Base-by-base conservation (phyloP, 202 grass and related monocot genomes). In the Tripidium arundinaceum region DNA sequence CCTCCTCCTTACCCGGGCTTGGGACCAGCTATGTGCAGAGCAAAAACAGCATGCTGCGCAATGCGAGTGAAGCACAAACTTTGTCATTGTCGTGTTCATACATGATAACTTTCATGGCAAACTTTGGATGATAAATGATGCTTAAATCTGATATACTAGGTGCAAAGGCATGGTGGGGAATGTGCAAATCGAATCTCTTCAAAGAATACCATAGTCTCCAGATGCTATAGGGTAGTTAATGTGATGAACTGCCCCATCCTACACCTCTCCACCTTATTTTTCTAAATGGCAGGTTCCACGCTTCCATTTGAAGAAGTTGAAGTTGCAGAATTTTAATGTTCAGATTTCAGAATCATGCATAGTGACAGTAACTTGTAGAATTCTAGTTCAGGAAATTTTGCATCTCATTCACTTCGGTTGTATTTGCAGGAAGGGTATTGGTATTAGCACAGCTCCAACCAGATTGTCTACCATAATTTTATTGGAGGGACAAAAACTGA, bases 351-450 rank as follows among this genome's bases (percentile, higher is more conserved):
- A 68, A 57, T 59, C 60, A 59, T 45, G 13, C 38, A 49, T 71
- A 46, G 1, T 62, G 61, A 42, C 1, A 62, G 11, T 38, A 24
- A 37, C 8, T 27, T 50, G 24, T 28, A 65, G 25, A 65, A 18
- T 68, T 76, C 57, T 67, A 62, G 16, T 21, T 49, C 22, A 59
- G 31, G 46, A 52, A 70, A 80, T 26, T 71, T 71, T 55, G 13
- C 21, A 21, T 61, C 69, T 77, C 21, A 83, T 22, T 63, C 16
- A 37, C 15, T 55, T 84, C 14, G 37, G 11, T 45, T 80, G 19
- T 62, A 5, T 64, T 79, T 84, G 70, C 65, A 84, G 86, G 65
- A 29, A 75, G 72, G 8, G 25, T 78, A 73, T 52, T 18, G 67
- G 49, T 9, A 54, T 9, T 54, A 21, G 39, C 40, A 68, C 38